A percentile compares a stretch with the other conserved stretches of the same genome.
These are phyloP conservation scores for Poa pratensis DNA, from an alignment of 176 grass and related monocot genomes.

Conservation along the genomic window DNA sequence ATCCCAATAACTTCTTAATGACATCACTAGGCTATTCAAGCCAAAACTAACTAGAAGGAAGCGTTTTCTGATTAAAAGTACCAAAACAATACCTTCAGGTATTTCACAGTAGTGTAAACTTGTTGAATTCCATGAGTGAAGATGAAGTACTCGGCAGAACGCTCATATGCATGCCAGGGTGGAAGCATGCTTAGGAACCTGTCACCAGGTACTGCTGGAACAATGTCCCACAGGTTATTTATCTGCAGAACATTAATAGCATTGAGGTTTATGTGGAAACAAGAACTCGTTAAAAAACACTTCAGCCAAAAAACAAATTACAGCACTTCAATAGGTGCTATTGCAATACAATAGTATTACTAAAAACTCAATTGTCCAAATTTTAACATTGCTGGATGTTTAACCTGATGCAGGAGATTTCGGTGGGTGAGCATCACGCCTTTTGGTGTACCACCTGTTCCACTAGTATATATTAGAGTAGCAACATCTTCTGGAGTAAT, in stretches of 20 bases:
- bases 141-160: conserved; percentile 87
- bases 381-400: conserved; percentile 6
- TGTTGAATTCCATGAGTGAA: conserved; percentile 82
- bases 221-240: conserved; percentile 87
- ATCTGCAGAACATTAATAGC: conserved; percentile 55
- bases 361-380: conserved; percentile 23
- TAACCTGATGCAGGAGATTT: conserved; percentile 97
- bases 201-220: conserved; percentile 79
- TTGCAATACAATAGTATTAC: conserved; percentile 12
- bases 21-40: not conserved
- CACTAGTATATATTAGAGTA: conserved; percentile 96
- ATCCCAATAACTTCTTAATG: conserved; percentile 1
- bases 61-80: conserved; percentile 18
- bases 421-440: conserved; percentile 92
- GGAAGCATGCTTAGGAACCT: conserved; percentile 98
- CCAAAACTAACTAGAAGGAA: not conserved
- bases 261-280: conserved; percentile 28
- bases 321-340: not conserved
- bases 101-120: conserved; percentile 93
- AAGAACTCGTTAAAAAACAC: conserved; percentile 12
- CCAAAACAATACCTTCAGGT: conserved; percentile 65
- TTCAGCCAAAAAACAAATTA: not conserved
- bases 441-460: conserved; percentile 90
- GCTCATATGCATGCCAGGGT: conserved; percentile 96
- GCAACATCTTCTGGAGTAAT: conserved; percentile 88